Evolutionary conservation across 2,329 filamentous ascomycete species (phyloP).

Genomic region (Calonectria pseudoreteaudii): DNA sequence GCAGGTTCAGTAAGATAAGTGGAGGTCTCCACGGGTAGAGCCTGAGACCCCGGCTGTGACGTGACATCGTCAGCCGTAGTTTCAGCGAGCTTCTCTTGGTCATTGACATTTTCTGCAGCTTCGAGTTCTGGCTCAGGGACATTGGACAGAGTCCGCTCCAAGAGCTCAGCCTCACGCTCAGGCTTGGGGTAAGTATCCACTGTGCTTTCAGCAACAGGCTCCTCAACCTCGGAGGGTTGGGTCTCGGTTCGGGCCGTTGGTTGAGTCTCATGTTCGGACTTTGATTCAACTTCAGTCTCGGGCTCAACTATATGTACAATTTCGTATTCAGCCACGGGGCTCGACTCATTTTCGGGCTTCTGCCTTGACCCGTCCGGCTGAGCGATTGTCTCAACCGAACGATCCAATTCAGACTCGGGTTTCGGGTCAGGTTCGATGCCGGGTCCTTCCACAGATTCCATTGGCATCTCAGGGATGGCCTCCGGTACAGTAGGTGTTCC

Average conservation of each 20-base stretch:
- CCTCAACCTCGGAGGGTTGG: conserved; percentile 28
- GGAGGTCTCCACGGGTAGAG: background rate
- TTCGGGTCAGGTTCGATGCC: conserved; percentile 35
- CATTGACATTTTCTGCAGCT: conserved; percentile 26
- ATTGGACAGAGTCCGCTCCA: conserved; percentile 30
- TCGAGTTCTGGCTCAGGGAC: conserved; percentile 35
- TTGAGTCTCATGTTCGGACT: conserved; percentile 42
- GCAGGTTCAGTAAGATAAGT: conserved; percentile 9
- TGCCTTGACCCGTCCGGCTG: conserved; percentile 30
- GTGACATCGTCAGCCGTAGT: conserved; percentile 24
- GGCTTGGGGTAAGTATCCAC: conserved; percentile 22
- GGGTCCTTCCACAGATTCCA: conserved; percentile 31
- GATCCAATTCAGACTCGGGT: conserved; percentile 22
- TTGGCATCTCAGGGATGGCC: conserved; percentile 25
- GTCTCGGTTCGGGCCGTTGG: conserved; percentile 29
- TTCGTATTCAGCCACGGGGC: conserved; percentile 33
- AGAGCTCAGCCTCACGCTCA: conserved; percentile 26
- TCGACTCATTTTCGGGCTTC: conserved; percentile 37
- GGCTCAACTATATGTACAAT: conserved; percentile 43
- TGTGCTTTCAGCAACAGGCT: conserved; percentile 27
- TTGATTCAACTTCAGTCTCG: conserved; percentile 44
- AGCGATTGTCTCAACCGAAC: conserved; percentile 21
- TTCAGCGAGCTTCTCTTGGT: conserved; percentile 28
- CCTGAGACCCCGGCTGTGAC: background rate
- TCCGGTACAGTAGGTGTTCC: conserved; percentile 33